A percentile compares a stretch with the other conserved stretches of the same genome.
phyloP scores from a whole-genome alignment of 306 rosid genomes.

The Arachis stenosperma region DNA sequence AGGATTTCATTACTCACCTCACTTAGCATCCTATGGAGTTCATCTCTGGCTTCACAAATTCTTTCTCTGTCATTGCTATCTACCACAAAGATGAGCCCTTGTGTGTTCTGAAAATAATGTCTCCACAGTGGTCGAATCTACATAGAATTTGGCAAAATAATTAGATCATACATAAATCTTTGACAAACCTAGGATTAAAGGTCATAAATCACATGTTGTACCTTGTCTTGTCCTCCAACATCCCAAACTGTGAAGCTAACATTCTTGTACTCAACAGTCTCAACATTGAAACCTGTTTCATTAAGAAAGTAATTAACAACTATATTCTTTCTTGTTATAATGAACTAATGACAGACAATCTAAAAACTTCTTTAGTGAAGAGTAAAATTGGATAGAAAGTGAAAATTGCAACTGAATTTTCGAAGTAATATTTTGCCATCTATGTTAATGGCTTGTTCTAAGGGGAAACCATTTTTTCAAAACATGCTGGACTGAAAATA shows the following conservation, averaged over 20 bases:
- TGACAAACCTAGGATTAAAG: not conserved
- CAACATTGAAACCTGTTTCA: constrained; percentile 78
- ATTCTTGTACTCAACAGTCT: constrained; percentile 87
- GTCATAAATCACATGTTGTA: constrained; percentile 27
- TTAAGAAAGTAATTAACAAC: not conserved
- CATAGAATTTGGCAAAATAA: constrained; percentile 9
- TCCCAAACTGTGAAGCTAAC: constrained; percentile 95
- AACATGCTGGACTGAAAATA: too few relatives aligned
- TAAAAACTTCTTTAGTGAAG: too few relatives aligned
- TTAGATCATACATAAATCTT: too few relatives aligned
- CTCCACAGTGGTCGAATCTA: constrained; percentile 97
- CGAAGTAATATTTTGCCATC: too few relatives aligned
- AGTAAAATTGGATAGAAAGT: too few relatives aligned
- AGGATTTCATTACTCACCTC: constrained; percentile 55
- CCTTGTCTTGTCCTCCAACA: constrained; percentile 95
- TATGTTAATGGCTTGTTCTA: too few relatives aligned
- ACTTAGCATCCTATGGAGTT: constrained; percentile 72
- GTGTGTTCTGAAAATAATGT: constrained; percentile 87
- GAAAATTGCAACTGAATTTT: too few relatives aligned
- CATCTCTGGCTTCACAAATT: constrained; percentile 65
- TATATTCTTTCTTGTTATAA: too few relatives aligned
- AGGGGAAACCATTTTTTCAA: too few relatives aligned
- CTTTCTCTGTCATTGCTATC: constrained; percentile 91
- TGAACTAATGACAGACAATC: too few relatives aligned
- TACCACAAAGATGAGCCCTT: constrained; percentile 82